Evolutionary conservation across 2,329 filamentous ascomycete genomes (phyloP).

Genomic region (Fusarium continuum): DNA sequence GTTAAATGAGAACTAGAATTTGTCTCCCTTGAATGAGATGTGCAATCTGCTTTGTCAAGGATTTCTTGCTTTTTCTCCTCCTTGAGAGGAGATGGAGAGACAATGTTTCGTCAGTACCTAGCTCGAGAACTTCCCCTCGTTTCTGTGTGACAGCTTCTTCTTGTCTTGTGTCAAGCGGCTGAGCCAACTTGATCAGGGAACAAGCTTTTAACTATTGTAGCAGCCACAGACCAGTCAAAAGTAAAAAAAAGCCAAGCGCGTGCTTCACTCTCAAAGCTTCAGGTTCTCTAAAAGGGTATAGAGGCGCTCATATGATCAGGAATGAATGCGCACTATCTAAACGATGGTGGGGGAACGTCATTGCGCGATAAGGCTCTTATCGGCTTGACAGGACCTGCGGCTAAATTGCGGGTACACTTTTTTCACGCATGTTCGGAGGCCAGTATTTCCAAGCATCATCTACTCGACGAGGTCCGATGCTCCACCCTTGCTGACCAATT

Average conservation of each 20-base stretch:
- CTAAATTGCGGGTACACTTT: conserved; percentile 36
- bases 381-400: conserved; percentile 20
- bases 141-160: conserved; percentile 30
- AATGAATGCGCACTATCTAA: conserved; percentile 16
- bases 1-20: neutral
- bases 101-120: conserved; percentile 5
- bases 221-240: conserved; percentile 15
- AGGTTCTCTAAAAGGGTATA: neutral
- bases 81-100: neutral
- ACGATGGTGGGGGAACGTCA: conserved; percentile 28
- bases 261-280: neutral
- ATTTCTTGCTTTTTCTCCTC: conserved; percentile 15
- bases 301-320: conserved; percentile 13
- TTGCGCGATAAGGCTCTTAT: conserved; percentile 34
- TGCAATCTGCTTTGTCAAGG: neutral
- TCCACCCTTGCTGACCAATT: conserved; percentile 40
- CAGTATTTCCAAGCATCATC: conserved; percentile 30
- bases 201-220: conserved; percentile 17
- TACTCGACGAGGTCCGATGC: conserved; percentile 11
- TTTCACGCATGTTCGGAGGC: conserved; percentile 28
- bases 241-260: conserved; percentile 9
- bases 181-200: conserved; percentile 6
- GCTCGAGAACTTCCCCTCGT: conserved; percentile 23
- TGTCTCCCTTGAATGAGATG: neutral
- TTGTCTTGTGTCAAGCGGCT: neutral